phyloP scores from a whole-genome alignment of 2,329 filamentous ascomycete genomes.

The Clarireedia homoeocarpa region DNA sequence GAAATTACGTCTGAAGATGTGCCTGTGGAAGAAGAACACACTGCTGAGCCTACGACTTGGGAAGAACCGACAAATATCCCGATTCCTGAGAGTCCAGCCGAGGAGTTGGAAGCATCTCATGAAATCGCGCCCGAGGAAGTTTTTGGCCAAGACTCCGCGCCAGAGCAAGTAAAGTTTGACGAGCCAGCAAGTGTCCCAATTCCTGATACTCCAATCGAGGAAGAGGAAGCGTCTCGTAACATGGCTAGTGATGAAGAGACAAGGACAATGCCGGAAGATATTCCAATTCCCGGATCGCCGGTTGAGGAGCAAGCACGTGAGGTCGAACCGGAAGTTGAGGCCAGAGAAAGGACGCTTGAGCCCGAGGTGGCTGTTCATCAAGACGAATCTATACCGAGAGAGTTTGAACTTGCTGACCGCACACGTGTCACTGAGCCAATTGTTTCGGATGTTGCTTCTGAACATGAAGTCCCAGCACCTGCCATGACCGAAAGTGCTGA shows the following conservation, averaged over 20 bases:
- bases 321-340: too few species aligned
- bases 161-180: background rate
- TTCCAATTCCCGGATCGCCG: slow-evolving; percentile 2
- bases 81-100: background rate
- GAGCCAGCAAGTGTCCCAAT: too few species aligned
- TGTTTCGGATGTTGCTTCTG: background rate
- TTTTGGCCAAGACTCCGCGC: background rate
- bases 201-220: too few species aligned
- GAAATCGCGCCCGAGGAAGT: too few species aligned
- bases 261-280: background rate
- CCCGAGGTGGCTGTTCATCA: background rate
- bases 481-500: background rate
- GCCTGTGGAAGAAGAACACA: too few species aligned
- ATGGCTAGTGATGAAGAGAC: too few species aligned
- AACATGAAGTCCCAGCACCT: background rate
- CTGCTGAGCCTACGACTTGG: background rate
- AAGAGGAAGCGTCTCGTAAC: too few species aligned
- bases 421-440: background rate
- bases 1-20: too few species aligned
- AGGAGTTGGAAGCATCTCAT: too few species aligned
- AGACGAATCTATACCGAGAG: too few species aligned
- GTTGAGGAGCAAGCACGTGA: background rate
- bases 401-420: background rate
- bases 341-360: background rate
- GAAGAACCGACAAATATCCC: background rate